Base-by-base conservation (phyloP, 108 stramenopile genomes). In the Parietichytrium sp. region DNA sequence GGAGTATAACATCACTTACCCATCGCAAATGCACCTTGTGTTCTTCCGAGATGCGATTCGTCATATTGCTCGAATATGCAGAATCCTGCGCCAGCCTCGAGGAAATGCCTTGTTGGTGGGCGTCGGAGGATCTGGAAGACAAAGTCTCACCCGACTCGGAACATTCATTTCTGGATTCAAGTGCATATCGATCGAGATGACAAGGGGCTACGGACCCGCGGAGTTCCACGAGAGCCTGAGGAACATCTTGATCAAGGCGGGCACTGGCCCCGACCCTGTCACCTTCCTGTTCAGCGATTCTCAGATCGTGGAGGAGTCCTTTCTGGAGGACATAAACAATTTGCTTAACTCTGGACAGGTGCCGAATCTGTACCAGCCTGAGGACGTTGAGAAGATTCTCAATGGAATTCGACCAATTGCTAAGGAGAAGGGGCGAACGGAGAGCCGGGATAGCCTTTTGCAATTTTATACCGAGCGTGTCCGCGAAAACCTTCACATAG, bases 251-350 rank as follows among this genome's bases (percentile, higher is more conserved):
- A 87, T 86, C 54, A 81, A 53, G 42, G 86, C 89, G 3, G 90
- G 90, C 20, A 55, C 83, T 26, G 83, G 87, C 54, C 87, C 77
- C 47, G 25, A 79, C 49, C 84, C 84, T 18, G 85, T 87, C 4
- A 88, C 88, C 3, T 91, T 91, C 82, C 82, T 91, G 15, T 88
- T 91, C 78, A 80, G 79, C 48, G 90, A 91, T 88, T 89, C 89
- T 27, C 90, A 91, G 82, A 89, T 91, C 47, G 84, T 80, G 47
- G 53, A 78, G n/a, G 90, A 91, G 79, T 29, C 47, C 20, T 91
- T 89, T 79, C 79, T 91, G 7, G 90, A 91, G 55, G 90, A 91
- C 72, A 83, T 91, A 53, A 91, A 91, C 54, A 90, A 90, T 48
- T 55, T 91, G 0, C 79, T 91, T 1, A 88, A 87, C 49, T 80